Evolutionary conservation across 805 yeast species (phyloP).

Genomic region (Metschnikowia shivogae): DNA sequence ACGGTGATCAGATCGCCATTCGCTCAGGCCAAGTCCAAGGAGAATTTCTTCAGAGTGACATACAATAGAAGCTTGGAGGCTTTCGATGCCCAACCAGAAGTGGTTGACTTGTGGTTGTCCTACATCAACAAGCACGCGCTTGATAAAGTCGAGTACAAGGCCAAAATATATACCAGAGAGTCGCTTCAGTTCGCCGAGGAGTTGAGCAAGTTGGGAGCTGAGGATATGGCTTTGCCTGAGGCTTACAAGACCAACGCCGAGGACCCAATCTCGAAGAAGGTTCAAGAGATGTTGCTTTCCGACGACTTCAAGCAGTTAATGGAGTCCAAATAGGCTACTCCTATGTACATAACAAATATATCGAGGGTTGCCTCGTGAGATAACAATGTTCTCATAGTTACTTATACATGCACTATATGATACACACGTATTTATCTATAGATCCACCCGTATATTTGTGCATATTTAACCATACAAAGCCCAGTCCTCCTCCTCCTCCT

Average conservation of each 20-base stretch:
- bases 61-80: slow-evolving; percentile 68
- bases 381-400: no score
- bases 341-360: slow-evolving; percentile 10
- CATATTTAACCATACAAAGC: slow-evolving; percentile 65
- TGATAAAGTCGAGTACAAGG: slow-evolving; percentile 81
- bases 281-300: slow-evolving; percentile 63
- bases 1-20: slow-evolving; percentile 92
- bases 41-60: slow-evolving; percentile 88
- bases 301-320: slow-evolving; percentile 64
- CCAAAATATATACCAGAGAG: slow-evolving; percentile 49
- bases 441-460: no score
- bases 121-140: slow-evolving; percentile 72
- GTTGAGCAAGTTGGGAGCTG: slow-evolving; percentile 30
- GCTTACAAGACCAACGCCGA: slow-evolving; percentile 26
- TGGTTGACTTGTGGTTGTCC: slow-evolving; percentile 76
- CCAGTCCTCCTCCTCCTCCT: slow-evolving; percentile 50
- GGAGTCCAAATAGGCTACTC: slow-evolving; percentile 12
- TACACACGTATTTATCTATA: no score
- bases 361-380: no score
- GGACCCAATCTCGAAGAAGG: slow-evolving; percentile 60
- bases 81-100: slow-evolving; percentile 83
- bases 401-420: no score
- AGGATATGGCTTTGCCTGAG: slow-evolving; percentile 29
- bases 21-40: slow-evolving; percentile 90
- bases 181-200: slow-evolving; percentile 30